phyloP scores from a whole-genome alignment of 768 basidiomycete genomes.

The Kwoniella bestiolae region DNA sequence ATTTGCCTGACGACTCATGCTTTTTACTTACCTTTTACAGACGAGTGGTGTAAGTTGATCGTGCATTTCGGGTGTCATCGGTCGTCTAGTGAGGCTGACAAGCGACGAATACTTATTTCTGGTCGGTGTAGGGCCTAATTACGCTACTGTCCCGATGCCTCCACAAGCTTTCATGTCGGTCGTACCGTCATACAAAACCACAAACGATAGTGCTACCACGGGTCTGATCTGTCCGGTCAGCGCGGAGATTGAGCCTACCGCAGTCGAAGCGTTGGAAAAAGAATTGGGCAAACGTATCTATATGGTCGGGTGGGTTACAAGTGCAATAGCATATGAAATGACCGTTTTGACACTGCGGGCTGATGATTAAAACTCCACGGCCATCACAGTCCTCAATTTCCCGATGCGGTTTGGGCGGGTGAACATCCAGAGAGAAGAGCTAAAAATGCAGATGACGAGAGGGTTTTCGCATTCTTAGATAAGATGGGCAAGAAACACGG shows the following conservation, averaged over 20 bases:
- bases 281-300: slow-evolving; percentile 24
- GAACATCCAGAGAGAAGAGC: neutral
- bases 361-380: no score
- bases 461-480: slow-evolving; percentile 32
- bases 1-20: neutral
- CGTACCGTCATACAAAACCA: neutral
- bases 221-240: slow-evolving; percentile 23
- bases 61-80: neutral
- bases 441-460: slow-evolving; percentile 22
- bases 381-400: slow-evolving; percentile 31
- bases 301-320: slow-evolving; percentile 34
- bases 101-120: neutral
- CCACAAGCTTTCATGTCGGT: slow-evolving; percentile 6
- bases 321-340: neutral
- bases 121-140: slow-evolving; percentile 10
- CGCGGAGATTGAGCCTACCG: slow-evolving; percentile 27
- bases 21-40: no score
- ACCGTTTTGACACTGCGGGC: no score
- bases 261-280: slow-evolving; percentile 13
- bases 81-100: neutral
- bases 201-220: slow-evolving; percentile 5
- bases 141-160: slow-evolving; percentile 13
- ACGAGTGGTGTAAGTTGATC: slow-evolving; percentile 28
- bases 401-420: slow-evolving; percentile 29
- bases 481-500: slow-evolving; percentile 32